phyloP scores from a whole-genome alignment of 2,329 filamentous ascomycete genomes.

The Ophiostoma sp. region DNA sequence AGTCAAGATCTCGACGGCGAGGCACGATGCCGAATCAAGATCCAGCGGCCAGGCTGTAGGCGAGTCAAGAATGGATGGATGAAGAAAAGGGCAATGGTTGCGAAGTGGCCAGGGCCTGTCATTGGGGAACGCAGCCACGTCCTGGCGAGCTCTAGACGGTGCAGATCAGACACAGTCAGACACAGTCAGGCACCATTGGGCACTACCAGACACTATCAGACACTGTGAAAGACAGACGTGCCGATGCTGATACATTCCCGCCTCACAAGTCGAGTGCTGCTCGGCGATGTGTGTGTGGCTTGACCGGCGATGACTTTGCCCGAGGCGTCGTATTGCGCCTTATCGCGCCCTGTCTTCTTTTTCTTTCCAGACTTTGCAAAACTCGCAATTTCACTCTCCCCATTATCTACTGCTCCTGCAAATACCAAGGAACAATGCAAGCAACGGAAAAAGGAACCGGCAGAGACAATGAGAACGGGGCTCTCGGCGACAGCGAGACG shows the following conservation, averaged over 20 bases:
- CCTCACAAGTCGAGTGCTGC: not conserved
- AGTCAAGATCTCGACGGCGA: not conserved
- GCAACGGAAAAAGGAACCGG: not conserved
- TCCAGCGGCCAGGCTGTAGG: not conserved
- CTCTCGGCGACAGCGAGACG: conserved; percentile 5
- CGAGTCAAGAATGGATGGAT: not conserved
- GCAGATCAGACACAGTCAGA: no score
- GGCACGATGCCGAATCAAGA: not conserved
- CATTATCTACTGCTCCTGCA: not conserved
- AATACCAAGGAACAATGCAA: not conserved
- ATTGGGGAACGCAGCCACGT: not conserved
- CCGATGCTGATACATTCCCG: not conserved
- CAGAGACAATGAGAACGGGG: not conserved
- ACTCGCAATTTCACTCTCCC: not conserved
- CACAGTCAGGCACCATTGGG: no score
- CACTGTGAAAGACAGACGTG: not conserved
- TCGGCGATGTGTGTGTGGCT: not conserved
- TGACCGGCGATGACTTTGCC: not conserved
- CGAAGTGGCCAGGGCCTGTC: not conserved
- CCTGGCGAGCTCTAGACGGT: no score
- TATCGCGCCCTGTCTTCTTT: not conserved
- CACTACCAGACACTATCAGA: no score
- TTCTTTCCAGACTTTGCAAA: not conserved
- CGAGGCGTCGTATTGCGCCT: not conserved
- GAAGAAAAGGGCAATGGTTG: conserved; percentile 1